These are phyloP conservation scores for Botryosphaeria agaves DNA, from an alignment of 2,329 filamentous ascomycete species.

Conservation along the genomic window DNA sequence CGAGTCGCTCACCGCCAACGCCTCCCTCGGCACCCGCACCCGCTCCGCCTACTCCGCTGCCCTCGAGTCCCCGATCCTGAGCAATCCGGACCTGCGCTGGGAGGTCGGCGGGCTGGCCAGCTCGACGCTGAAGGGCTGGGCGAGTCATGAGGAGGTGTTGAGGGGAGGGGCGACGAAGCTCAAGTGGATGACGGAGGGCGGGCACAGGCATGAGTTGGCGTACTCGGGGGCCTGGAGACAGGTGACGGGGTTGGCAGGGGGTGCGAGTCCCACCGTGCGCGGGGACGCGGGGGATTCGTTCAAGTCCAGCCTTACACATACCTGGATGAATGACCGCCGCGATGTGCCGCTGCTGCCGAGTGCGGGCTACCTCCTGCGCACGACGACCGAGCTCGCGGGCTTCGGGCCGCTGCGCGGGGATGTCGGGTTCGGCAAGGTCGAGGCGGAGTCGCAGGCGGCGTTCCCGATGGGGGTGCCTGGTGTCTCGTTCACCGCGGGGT, in stretches of 20 bases:
- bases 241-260: conserved; percentile 57
- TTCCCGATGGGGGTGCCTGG: conserved; percentile 57
- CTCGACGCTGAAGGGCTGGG: conserved; percentile 78
- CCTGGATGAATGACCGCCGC: conserved; percentile 61
- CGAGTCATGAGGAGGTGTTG: conserved; percentile 79
- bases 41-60: conserved; percentile 79
- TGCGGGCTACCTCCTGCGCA: conserved; percentile 63
- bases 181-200: conserved; percentile 48
- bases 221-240: conserved; percentile 81
- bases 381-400: conserved; percentile 69
- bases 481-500: conserved; percentile 64
- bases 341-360: conserved; percentile 76
- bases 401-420: conserved; percentile 72
- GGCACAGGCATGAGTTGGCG: conserved; percentile 58
- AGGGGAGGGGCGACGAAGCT: conserved; percentile 63
- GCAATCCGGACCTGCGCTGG: conserved; percentile 65
- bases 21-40: conserved; percentile 76
- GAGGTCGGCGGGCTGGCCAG: conserved; percentile 69
- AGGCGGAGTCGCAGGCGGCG: conserved; percentile 64
- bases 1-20: conserved; percentile 75
- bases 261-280: conserved; percentile 66
- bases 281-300: conserved; percentile 78
- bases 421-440: conserved; percentile 86
- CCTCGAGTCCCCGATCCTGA: conserved; percentile 66
- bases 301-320: conserved; percentile 74